Evolutionary conservation across 179 eudicot genomes (phyloP), one percentile per base, ranked within the genome.

Genomic region (Kewa caespitosa): DNA sequence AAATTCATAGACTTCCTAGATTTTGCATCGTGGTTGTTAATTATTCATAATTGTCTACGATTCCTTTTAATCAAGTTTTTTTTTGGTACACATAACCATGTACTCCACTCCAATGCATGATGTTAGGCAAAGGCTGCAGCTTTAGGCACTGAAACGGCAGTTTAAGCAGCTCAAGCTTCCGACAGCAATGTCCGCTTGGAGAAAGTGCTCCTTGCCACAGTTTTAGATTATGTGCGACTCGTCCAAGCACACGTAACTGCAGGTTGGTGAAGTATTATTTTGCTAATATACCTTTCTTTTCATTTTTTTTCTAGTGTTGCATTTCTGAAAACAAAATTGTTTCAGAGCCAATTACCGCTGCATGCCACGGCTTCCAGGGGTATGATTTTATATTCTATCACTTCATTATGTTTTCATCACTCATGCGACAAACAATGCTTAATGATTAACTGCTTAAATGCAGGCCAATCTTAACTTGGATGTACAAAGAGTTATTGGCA

Each of bases 111-210:
- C n/a, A n/a, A 17, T 32, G 18, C 71, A 23, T 59, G 22, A 17
- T 75, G 62, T 66, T 65, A 96, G 99, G 86, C 79, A 36, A 93
- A 96, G 86, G 98, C 98, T 74, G 82, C 89, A 78, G 84, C 96
- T 57, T 86, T 64, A 74, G 99, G 99, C 74, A 84, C 93, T 55
- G 98, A 96, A 88, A 94, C 99, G 38, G 88, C 91, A 38, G 94
- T 96, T 46, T 96, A 96, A 89, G 99, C 99, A 46, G 93, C 93
- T 50, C 98, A 93, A 89, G 94, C 99, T 85, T 91, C 97, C 67
- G 89, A 86, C 76, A 87, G 73, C 73, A 90, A 90, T 74, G 99
- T 93, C 80, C 94, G 93, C 74, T 82, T 96, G 43, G 99, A 96
- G 77, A 86, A 82, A 77, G 78, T 96, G 80, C 93, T 96, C 76